Percentiles rank a stretch among this genome's conserved stretches.
These are phyloP conservation scores for Colletotrichum sp. DNA, from an alignment of 2,329 filamentous ascomycete species.

Conservation along the genomic window DNA sequence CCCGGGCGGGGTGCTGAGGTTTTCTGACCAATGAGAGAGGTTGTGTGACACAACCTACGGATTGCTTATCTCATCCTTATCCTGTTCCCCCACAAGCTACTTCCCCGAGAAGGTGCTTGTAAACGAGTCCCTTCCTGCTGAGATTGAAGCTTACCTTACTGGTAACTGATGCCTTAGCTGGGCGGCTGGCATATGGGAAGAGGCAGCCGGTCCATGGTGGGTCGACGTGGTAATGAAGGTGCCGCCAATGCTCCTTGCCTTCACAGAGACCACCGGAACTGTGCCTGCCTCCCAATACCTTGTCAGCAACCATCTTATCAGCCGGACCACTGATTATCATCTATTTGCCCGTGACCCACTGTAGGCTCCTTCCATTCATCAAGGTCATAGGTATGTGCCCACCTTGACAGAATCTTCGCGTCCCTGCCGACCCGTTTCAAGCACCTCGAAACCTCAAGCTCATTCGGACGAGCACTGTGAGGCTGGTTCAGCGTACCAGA, in stretches of 20 bases:
- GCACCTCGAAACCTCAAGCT: too few relatives aligned
- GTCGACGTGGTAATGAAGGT: neutral
- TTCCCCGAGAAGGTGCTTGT: neutral
- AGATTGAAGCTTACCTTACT: neutral
- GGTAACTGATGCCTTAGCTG: neutral
- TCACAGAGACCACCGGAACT: neutral
- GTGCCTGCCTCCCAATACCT: neutral
- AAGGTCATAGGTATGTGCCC: neutral
- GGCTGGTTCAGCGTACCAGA: too few relatives aligned
- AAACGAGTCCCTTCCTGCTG: neutral
- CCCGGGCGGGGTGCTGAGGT: too few relatives aligned
- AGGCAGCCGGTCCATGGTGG: neutral
- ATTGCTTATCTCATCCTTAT: too few relatives aligned
- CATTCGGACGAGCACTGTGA: too few relatives aligned
- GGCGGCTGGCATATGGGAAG: neutral
- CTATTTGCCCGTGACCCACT: neutral
- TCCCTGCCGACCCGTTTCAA: neutral
- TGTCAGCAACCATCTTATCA: neutral
- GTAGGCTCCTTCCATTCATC: neutral
- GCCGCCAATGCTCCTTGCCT: neutral
- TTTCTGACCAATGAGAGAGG: too few relatives aligned
- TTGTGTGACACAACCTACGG: too few relatives aligned
- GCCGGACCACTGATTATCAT: neutral
- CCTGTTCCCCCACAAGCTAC: neutral
- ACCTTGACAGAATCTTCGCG: neutral